Conservation (phyloP, 306 rosid genomes). For the Glycine latifolia region DNA sequence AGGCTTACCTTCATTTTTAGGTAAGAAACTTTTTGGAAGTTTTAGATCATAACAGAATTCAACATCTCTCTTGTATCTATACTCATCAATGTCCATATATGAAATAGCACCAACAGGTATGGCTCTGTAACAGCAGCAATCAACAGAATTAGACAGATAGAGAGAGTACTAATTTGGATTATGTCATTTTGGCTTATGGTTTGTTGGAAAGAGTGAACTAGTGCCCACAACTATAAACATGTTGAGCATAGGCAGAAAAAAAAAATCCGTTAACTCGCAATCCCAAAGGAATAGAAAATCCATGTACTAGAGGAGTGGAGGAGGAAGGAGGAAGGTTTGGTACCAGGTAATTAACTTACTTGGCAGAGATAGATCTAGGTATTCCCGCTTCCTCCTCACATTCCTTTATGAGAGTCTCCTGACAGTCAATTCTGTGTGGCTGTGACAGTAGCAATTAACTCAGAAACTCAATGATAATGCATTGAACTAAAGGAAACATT, state of each 20-base stretch:
- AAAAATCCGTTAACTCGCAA: neutral
- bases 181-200: conserved; percentile 9
- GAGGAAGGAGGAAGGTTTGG: conserved; percentile 5
- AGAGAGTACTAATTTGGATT: neutral
- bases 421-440: conserved; percentile 85
- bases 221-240: conserved; percentile 2
- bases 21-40: conserved; percentile 76
- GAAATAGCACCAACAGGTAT: conserved; percentile 83
- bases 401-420: conserved; percentile 84
- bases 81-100: conserved; percentile 77
- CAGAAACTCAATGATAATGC: conserved; percentile 38
- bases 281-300: conserved; percentile 9
- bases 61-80: conserved; percentile 77
- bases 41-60: conserved; percentile 89
- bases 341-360: conserved; percentile 53
- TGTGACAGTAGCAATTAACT: conserved; percentile 44
- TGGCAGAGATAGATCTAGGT: conserved; percentile 69
- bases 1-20: conserved; percentile 77
- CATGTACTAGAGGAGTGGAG: neutral
- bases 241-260: conserved; percentile 23
- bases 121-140: conserved; percentile 64
- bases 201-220: conserved; percentile 11
- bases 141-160: conserved; percentile 40
- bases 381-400: conserved; percentile 98
- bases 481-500: conserved; percentile 30